Conservation (phyloP, 73 alveolate species). For the Paramecium sonneborni region DNA sequence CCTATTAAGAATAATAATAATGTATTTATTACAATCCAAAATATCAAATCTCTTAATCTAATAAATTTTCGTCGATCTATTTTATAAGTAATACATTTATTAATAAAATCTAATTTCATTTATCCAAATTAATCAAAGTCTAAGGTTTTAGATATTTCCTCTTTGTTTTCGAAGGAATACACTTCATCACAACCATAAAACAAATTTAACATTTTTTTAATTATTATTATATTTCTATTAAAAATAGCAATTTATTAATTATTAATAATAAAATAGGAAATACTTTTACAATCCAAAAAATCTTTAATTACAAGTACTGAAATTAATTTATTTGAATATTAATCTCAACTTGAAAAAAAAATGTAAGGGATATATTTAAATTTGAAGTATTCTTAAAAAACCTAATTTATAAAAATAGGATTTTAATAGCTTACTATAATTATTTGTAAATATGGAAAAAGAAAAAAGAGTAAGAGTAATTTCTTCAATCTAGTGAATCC, state of each 20-base stretch:
- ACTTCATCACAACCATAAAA: neutral
- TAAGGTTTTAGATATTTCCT: neutral
- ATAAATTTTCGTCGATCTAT: neutral
- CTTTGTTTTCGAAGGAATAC: neutral
- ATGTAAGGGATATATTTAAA: neutral
- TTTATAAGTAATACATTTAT: neutral
- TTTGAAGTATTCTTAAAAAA: neutral
- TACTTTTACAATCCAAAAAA: conserved; percentile 18
- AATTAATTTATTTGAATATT: neutral
- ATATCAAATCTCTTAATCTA: neutral
- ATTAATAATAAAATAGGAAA: neutral
- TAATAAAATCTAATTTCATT: neutral
- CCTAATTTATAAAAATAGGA: neutral
- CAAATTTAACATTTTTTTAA: neutral
- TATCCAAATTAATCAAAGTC: neutral
- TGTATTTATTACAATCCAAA: neutral
- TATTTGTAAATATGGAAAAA: neutral
- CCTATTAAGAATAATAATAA: neutral
- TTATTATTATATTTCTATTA: neutral
- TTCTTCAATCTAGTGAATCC: neutral
- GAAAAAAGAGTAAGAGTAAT: neutral
- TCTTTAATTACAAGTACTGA: neutral
- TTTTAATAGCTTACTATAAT: neutral
- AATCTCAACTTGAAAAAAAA: neutral
- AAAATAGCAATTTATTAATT: neutral